Evolutionary conservation across 768 basidiomycete species (phyloP), one percentile per base, ranked within the genome.

Genomic region (Phylloporus rhodoxanthus): DNA sequence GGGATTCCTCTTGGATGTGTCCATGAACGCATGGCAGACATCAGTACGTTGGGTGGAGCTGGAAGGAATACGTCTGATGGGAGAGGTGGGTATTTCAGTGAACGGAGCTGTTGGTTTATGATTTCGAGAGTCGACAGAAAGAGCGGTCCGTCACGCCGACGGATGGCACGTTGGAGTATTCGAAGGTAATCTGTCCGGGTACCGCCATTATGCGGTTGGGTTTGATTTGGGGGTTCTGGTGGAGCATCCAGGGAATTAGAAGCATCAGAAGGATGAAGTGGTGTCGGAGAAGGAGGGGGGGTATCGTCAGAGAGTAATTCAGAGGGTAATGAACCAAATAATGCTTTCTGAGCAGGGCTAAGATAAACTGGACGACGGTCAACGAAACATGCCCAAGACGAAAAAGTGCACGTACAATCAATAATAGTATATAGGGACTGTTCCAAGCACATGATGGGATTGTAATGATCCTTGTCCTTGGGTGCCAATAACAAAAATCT

Each of bases 381-480:
- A 60, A 46, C 49, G 34, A 33, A 20, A 19, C 41, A 17, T 5
- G 49, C 11, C 10, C 8, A 32, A 14, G 28, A 28, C n/a, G 5
- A 65, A 29, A 28, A n/a, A 62, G 0, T 2, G 79, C 28, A 56
- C 64, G n/a, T 50, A 86, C 87, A 77, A 68, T 87, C 78, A 51
- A 90, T 68, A 40, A 91, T 89, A 43, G 81, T 81, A 64, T 82
- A 75, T 25, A 92, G 67, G 10, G 83, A 77, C 52, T 76, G 74
- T 69, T 88, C 85, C 29, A 92, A 71, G 60, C 86, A 86, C 74
- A 84, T 77, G 48, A 92, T 84, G 13, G 90, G 90, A 62, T 87
- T 85, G 67, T 91, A 92, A 56, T 91, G 87, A 57, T 92, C 88
- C 57, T 81, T 81, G 72, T 92, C 89, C 59, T 82, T 87, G 26